phyloP scores from a whole-genome alignment of 148 eudicot species.

The Vaccinium macrocarpon region DNA sequence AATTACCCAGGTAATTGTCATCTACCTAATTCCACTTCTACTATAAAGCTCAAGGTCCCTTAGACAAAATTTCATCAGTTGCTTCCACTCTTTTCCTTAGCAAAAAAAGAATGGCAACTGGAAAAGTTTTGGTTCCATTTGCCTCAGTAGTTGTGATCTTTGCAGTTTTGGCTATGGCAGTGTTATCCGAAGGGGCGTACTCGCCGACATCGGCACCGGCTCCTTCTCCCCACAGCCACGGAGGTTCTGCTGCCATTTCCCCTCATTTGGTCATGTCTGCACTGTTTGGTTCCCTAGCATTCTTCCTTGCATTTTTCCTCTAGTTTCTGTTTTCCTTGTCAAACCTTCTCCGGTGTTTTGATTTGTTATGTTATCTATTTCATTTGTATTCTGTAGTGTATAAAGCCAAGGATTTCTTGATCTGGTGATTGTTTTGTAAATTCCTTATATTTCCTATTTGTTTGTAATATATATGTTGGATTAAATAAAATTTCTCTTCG shows the following conservation, averaged over 20 bases:
- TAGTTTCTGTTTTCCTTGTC: neutral
- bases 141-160: slow-evolving; percentile 14
- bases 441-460: neutral
- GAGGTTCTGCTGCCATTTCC: slow-evolving; percentile 7
- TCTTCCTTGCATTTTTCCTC: neutral
- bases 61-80: neutral
- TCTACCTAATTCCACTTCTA: neutral
- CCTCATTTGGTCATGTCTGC: slow-evolving; percentile 12
- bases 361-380: neutral
- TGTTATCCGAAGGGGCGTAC: neutral
- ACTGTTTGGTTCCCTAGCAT: neutral
- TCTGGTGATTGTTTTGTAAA: slow-evolving; percentile 1
- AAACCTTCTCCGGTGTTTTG: neutral
- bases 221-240: neutral
- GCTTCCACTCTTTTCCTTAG: neutral
- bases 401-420: neutral
- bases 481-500: neutral
- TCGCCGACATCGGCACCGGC: neutral
- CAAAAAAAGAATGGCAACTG: slow-evolving; percentile 3
- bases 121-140: slow-evolving; percentile 3
- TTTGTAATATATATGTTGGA: neutral
- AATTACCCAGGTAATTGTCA: neutral
- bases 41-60: neutral
- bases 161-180: slow-evolving; percentile 11
- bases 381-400: slow-evolving; percentile 3